Base-by-base conservation (phyloP, 2,329 filamentous ascomycete species). In the Cladosporium sp. region DNA sequence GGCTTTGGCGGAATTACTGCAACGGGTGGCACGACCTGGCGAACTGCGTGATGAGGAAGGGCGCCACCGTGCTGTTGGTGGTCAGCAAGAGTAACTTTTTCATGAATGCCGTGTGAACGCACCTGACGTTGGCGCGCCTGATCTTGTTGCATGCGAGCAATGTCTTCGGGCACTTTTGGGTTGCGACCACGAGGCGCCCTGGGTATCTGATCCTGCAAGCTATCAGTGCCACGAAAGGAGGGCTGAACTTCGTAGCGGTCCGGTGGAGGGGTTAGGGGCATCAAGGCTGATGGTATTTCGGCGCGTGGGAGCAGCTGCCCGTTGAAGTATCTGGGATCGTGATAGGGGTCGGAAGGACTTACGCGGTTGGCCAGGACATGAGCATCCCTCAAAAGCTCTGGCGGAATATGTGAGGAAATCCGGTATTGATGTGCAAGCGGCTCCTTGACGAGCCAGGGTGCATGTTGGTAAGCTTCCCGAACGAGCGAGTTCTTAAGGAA, bases 401-500 rank as follows among this genome's bases (percentile, higher is more conserved):
- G 85, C 7, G 95, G 95, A 14, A 98, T 88, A 62, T 92, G 88
- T n/a, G 88, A 93, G 67, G 92, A 89, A 68, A 99, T 95, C 68
- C 92, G 89, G 77, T 95, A 97, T 68, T 89, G 85, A 55, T 88
- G 87, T 0, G 95, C 95, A 66, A 96, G 88, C 63, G 92, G 89
- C 40, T 90, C 86, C 79, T 96, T 97, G 21, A 98, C 94, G 64
- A 96, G 82, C 95, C 95, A 99, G 0, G 95, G 94, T 0, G 95
- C 95, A n/a, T 94, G 94, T 67, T 89, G 94, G 92, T 93, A 98
- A 4, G 92, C 87, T 74, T 98, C 95, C 67, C 94, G 84, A 1
- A 89, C 90, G n/a, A 97, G 90, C 0, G 93, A 95, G 78, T 96
- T 93, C 76, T 97, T 97, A 69, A 99, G 91, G 70, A 97, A 99